A percentile compares a stretch with the other conserved stretches of the same genome.
Conservation (phyloP, 495 filamentous ascomycete genomes). For the Trichoderma virens region DNA sequence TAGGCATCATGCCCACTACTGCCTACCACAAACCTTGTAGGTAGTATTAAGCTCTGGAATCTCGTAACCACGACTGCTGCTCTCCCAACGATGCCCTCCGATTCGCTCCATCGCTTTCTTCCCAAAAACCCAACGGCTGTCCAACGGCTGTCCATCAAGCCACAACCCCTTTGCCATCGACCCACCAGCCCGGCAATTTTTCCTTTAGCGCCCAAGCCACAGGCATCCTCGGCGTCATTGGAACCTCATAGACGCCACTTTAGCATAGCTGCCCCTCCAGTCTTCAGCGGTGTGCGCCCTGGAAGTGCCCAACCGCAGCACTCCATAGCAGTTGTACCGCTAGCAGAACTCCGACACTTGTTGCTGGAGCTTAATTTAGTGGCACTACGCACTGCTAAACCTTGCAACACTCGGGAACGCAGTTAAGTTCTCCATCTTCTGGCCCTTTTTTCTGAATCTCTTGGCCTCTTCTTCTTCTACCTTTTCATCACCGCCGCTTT, state of each 20-base stretch:
- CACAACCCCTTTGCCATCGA: conserved; percentile 1
- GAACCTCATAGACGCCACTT: background rate
- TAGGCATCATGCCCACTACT: no score
- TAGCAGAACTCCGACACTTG: background rate
- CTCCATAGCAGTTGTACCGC: background rate
- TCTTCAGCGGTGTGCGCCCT: conserved; percentile 6
- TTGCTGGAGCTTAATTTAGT: no score
- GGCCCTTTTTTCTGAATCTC: background rate
- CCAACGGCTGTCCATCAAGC: background rate
- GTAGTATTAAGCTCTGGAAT: no score
- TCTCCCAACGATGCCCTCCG: no score
- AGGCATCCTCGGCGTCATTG: background rate
- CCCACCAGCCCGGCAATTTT: background rate
- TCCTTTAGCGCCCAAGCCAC: background rate
- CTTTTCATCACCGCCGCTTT: background rate
- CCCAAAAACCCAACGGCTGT: background rate
- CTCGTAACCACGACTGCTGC: no score
- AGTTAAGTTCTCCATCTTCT: background rate
- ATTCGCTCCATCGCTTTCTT: background rate
- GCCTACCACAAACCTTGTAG: no score
- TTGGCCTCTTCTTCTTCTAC: background rate
- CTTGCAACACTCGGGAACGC: background rate
- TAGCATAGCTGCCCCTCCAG: background rate
- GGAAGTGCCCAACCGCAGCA: background rate
- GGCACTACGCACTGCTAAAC: background rate